phyloP scores from a whole-genome alignment of 345 rosid species.

The Abelmoschus esculentus region DNA sequence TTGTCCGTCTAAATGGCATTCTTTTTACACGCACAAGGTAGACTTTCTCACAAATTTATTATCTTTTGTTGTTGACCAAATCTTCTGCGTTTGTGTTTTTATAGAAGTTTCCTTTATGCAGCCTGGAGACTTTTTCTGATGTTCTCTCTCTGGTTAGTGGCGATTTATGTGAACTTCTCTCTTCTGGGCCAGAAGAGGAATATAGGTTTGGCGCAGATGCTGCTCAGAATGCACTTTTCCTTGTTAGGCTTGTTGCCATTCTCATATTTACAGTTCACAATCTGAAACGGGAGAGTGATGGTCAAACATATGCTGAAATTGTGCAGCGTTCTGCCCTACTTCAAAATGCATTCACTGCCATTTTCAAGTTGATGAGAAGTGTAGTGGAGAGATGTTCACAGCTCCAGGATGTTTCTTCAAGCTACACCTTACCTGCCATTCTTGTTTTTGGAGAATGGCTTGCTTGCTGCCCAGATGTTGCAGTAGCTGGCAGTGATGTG shows the following conservation, averaged over 20 bases:
- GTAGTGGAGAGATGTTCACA: constrained; percentile 54
- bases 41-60: background rate
- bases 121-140: constrained; percentile 85
- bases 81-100: background rate
- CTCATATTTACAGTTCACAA: constrained; percentile 70
- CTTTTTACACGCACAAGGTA: constrained; percentile 92
- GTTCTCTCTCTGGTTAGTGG: constrained; percentile 53
- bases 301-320: constrained; percentile 84
- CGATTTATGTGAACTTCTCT: constrained; percentile 57
- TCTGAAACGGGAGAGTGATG: constrained; percentile 61
- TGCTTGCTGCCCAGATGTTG: constrained; percentile 16
- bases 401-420: constrained; percentile 12
- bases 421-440: constrained; percentile 56
- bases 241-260: constrained; percentile 64
- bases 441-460: constrained; percentile 83
- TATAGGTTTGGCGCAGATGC: constrained; percentile 62
- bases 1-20: constrained; percentile 88
- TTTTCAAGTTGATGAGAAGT: constrained; percentile 63
- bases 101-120: constrained; percentile 24
- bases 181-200: constrained; percentile 53
- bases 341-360: constrained; percentile 70
- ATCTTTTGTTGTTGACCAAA: constrained; percentile 5
- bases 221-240: constrained; percentile 53
- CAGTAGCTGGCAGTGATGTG: constrained; percentile 41
- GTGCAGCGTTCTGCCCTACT: constrained; percentile 84